Base-by-base conservation (phyloP, 257 asterid genomes). In the Pogostemon cablin region DNA sequence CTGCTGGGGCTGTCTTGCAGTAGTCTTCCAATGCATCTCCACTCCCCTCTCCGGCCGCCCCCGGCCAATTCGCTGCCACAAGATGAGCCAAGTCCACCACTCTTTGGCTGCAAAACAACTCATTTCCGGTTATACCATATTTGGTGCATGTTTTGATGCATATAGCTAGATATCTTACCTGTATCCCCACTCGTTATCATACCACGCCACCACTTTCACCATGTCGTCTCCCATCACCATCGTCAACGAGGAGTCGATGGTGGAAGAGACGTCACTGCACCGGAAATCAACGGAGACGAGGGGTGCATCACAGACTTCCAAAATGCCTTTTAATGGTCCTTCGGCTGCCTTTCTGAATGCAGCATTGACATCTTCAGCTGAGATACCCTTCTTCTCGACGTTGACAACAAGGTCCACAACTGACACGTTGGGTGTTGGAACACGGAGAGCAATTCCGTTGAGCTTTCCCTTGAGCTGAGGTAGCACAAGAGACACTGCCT, bases 151-250 rank as follows among this genome's bases (percentile, higher is more conserved):
- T 25, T 25, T 25, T 25, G 32, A 25, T 25, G 32, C 32, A 25
- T 25, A 25, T 25, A 25, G 1, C 32, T 25, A 25, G 1, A 47
- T 8, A 2, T 3, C 67, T 2, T 86, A 85, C 97, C 97, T 92
- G 85, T 92, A 92, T 71, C 98, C 98, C 98, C 97, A 92, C 80
- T 92, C 98, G 32, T 92, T 92, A 77, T 92, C 98, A 35, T 92
- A 92, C 98, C 98, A 92, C 4, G 98, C 98, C n/a, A 92, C 90
- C 44, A 90, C 98, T 84, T 92, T 93, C 20, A 93, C 93, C 97
- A 93, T 93, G 73, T 93, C 97, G 64, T 87, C 97, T 73, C 97
- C 97, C 97, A 93, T 93, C 0, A 93, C 97, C 98, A 93, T 93
- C 2, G 98, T 93, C 87, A 93, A 75, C 3, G 97, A 88, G 7